A percentile compares a stretch with the other conserved stretches of the same genome.
phyloP scores from a whole-genome alignment of 306 rosid species.

The Cicer chorassanicum region DNA sequence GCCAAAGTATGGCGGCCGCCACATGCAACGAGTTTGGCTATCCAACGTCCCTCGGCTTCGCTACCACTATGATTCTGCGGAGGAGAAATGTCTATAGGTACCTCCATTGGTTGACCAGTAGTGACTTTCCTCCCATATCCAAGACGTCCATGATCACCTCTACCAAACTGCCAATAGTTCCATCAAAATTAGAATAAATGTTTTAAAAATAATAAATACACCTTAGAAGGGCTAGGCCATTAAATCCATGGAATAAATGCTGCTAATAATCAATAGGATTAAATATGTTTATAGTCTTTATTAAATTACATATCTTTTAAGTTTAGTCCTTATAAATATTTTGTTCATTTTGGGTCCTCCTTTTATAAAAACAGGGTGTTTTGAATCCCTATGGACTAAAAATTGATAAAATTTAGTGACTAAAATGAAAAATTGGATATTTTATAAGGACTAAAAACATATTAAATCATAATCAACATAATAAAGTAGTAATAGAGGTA shows the following conservation, averaged over 20 bases:
- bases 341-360: no score
- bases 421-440: no score
- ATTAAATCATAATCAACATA: background rate
- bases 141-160: slow-evolving; percentile 98
- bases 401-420: no score
- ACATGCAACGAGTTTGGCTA: slow-evolving; percentile 83
- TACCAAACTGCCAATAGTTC: slow-evolving; percentile 70
- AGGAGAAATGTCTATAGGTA: slow-evolving; percentile 69
- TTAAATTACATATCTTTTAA: no score
- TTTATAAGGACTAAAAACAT: no score
- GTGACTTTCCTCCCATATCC: slow-evolving; percentile 96
- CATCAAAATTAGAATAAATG: background rate
- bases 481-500: background rate
- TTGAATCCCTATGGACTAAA: no score
- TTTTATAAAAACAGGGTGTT: no score
- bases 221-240: background rate
- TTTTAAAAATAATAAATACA: background rate
- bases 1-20: slow-evolving; percentile 99
- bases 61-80: slow-evolving; percentile 46
- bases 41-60: slow-evolving; percentile 66
- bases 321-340: no score
- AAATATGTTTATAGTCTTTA: no score
- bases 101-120: slow-evolving; percentile 95
- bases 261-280: background rate
- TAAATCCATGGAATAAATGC: background rate